A percentile compares a stretch with the other conserved stretches of the same genome.
phyloP scores from a whole-genome alignment of 129 eudicot genomes.

The Solidago caesia region DNA sequence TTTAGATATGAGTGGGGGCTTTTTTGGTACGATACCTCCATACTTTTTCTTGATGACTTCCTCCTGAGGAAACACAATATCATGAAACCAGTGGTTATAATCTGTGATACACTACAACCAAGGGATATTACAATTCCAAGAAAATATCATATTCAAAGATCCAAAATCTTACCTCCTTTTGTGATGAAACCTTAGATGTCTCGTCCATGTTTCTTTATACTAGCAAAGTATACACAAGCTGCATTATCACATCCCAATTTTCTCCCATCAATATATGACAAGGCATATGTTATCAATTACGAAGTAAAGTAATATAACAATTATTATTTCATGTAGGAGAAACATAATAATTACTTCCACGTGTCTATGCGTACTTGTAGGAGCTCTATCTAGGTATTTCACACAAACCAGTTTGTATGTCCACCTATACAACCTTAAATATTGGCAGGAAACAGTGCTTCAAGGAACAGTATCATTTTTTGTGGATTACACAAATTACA shows the following conservation, averaged over 20 bases:
- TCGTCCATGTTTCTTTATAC: constrained; percentile 36
- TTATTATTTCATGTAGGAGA: not conserved
- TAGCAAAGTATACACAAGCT: constrained; percentile 33
- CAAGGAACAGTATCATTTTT: too few relatives aligned
- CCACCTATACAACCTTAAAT: too few relatives aligned
- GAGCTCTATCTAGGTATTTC: too few relatives aligned
- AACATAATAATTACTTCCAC: not conserved
- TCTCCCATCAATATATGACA: constrained; percentile 6
- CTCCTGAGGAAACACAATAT: constrained; percentile 50
- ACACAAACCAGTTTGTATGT: too few relatives aligned
- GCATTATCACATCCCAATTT: constrained; percentile 23
- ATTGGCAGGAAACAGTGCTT: too few relatives aligned
- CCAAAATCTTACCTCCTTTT: constrained; percentile 52
- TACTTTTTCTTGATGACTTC: constrained; percentile 72
- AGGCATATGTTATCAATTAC: not conserved
- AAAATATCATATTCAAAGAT: constrained; percentile 10
- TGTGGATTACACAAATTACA: too few relatives aligned
- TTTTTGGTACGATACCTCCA: constrained; percentile 92
- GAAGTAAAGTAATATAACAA: not conserved
- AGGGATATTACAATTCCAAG: not conserved
- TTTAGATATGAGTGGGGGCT: constrained; percentile 91
- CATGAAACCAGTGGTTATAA: constrained; percentile 15
- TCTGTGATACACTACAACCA: constrained; percentile 1
- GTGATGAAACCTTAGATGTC: constrained; percentile 45
- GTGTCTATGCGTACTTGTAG: too few relatives aligned